Conservation (phyloP, 805 yeast genomes). For the Myxozyma sirexii region DNA sequence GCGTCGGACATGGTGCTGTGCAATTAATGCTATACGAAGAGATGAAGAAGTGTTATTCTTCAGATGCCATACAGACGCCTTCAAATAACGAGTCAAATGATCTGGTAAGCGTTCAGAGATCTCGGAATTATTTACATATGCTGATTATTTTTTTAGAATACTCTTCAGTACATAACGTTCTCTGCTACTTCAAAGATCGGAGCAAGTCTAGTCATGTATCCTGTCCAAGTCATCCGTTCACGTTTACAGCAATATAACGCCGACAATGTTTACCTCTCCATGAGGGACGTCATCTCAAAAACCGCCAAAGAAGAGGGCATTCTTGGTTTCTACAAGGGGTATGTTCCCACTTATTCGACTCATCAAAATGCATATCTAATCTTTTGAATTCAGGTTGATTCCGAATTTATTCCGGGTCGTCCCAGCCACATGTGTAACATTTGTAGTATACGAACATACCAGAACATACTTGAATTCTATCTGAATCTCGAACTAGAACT, state of each 20-base stretch:
- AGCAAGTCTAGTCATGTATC: slow-evolving; percentile 72
- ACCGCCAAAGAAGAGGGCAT: slow-evolving; percentile 58
- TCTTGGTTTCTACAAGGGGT: slow-evolving; percentile 79
- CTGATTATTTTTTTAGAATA: slow-evolving; percentile 36
- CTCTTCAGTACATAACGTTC: slow-evolving; percentile 62
- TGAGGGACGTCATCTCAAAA: slow-evolving; percentile 43
- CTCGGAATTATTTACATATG: not conserved
- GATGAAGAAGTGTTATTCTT: slow-evolving; percentile 49
- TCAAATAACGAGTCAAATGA: not conserved
- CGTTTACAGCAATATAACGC: slow-evolving; percentile 62
- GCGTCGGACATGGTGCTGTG: slow-evolving; percentile 85
- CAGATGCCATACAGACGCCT: not conserved
- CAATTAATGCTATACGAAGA: slow-evolving; percentile 87
- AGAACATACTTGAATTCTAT: slow-evolving; percentile 7
- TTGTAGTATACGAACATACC: slow-evolving; percentile 71
- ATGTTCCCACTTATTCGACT: not conserved
- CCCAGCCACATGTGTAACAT: slow-evolving; percentile 92
- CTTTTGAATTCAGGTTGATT: slow-evolving; percentile 44
- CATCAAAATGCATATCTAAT: not conserved
- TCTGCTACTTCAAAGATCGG: slow-evolving; percentile 70
- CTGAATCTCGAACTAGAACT: not conserved
- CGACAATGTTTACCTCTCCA: slow-evolving; percentile 38
- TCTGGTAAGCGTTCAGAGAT: slow-evolving; percentile 3
- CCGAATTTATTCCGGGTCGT: slow-evolving; percentile 80
- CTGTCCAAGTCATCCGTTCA: slow-evolving; percentile 78